Percentiles rank a stretch among this genome's conserved stretches.
These are phyloP conservation scores for Blastobotrys indianensis DNA, from an alignment of 1,139 yeast genomes.

Conservation along the genomic window DNA sequence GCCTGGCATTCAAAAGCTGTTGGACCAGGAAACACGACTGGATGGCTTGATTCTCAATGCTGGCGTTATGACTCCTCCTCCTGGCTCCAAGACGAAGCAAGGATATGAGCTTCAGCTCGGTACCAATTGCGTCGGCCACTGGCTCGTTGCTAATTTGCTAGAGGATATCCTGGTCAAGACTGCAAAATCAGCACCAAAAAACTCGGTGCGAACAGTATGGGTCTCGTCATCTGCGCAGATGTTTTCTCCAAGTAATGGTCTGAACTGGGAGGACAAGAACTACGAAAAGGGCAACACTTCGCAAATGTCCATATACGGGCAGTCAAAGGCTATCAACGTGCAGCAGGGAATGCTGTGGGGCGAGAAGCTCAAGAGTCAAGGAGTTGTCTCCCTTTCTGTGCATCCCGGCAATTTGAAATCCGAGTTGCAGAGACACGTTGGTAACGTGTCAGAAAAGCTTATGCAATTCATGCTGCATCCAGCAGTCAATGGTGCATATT, in stretches of 20 bases:
- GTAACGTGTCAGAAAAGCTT: not conserved
- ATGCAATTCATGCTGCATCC: conserved; percentile 4
- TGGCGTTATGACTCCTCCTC: conserved; percentile 45
- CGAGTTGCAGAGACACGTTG: conserved; percentile 37
- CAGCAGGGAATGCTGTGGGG: conserved; percentile 43
- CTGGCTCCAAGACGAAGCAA: conserved; percentile 33
- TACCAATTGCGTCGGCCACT: conserved; percentile 47
- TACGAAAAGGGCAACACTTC: conserved; percentile 1
- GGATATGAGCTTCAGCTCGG: conserved; percentile 49
- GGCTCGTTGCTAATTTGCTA: conserved; percentile 43
- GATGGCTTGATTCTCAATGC: conserved; percentile 34
- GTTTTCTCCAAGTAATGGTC: conserved; percentile 21
- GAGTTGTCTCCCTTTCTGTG: conserved; percentile 38
- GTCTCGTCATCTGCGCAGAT: conserved; percentile 29
- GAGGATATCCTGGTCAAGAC: conserved; percentile 40
- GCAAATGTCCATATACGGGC: conserved; percentile 35
- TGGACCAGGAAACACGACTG: conserved; percentile 26
- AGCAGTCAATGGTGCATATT: conserved; percentile 38
- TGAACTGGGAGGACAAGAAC: conserved; percentile 11
- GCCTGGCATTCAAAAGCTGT: conserved; percentile 37
- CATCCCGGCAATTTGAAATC: conserved; percentile 45
- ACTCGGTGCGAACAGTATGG: conserved; percentile 41
- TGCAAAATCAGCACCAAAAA: conserved; percentile 20
- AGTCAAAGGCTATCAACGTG: conserved; percentile 44
- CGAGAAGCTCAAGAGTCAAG: conserved; percentile 32